phyloP scores from a whole-genome alignment of 2,329 filamentous ascomycete species.

The Diatrype stigma region DNA sequence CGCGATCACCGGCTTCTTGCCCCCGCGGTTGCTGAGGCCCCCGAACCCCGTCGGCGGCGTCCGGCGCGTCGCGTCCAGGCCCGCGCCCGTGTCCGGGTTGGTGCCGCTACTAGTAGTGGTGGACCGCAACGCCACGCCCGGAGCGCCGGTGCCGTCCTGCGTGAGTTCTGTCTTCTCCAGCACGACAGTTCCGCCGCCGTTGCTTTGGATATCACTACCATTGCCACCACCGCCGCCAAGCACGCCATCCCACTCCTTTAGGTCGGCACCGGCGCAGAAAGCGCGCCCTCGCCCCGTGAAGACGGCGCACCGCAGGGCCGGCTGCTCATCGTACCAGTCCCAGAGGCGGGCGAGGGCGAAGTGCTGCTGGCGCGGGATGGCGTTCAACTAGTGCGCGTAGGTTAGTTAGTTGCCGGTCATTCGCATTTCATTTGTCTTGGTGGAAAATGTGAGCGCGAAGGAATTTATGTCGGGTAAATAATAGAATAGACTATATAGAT shows the following conservation, averaged over 20 bases:
- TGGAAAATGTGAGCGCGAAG: too few relatives aligned
- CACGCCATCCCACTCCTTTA: constrained; percentile 58
- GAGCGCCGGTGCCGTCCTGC: neutral
- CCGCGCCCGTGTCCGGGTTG: constrained; percentile 6
- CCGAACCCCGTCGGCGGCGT: constrained; percentile 54
- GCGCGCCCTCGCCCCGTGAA: constrained; percentile 60
- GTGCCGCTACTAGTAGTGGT: neutral
- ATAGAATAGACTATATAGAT: too few relatives aligned
- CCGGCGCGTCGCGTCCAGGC: constrained; percentile 14
- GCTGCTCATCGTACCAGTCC: constrained; percentile 60
- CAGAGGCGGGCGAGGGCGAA: constrained; percentile 45
- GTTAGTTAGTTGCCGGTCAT: too few relatives aligned
- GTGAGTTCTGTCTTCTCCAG: neutral
- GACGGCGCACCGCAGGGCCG: constrained; percentile 56
- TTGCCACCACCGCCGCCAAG: constrained; percentile 24
- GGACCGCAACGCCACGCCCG: neutral
- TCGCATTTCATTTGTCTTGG: too few relatives aligned
- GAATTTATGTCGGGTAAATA: too few relatives aligned
- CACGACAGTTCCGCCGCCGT: neutral
- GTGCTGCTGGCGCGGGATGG: constrained; percentile 47
- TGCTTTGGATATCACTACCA: too few relatives aligned
- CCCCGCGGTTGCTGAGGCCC: constrained; percentile 60
- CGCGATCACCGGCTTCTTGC: constrained; percentile 71
- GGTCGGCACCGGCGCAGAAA: constrained; percentile 66
- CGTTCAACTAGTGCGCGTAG: constrained; percentile 46